These are phyloP conservation scores for Phytopythium litorale DNA, from an alignment of 352 stramenopile genomes.

Conservation along the genomic window DNA sequence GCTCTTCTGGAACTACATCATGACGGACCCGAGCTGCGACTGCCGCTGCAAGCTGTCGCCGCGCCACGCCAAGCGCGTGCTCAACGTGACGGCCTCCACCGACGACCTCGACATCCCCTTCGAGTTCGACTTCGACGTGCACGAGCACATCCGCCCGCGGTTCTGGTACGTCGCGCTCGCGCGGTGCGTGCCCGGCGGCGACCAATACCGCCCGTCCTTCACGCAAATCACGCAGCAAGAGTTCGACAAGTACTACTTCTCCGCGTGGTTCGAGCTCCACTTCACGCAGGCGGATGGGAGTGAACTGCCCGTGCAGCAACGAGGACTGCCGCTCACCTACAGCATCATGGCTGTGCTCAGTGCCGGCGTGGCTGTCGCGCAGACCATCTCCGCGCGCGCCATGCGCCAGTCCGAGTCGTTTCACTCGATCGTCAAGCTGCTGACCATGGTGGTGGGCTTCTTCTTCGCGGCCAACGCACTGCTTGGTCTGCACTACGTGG, in stretches of 20 bases:
- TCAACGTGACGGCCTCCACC: constrained; percentile 52
- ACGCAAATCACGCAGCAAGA: constrained; percentile 62
- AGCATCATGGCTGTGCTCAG: constrained; percentile 43
- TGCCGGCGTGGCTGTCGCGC: constrained; percentile 21
- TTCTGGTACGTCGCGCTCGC: constrained; percentile 76
- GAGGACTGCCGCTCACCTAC: constrained; percentile 56
- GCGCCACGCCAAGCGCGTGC: constrained; percentile 61
- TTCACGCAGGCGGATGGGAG: constrained; percentile 62
- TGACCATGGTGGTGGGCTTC: constrained; percentile 61
- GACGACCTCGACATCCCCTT: constrained; percentile 45
- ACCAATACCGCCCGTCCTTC: constrained; percentile 57
- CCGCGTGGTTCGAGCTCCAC: constrained; percentile 74
- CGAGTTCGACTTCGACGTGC: constrained; percentile 55
- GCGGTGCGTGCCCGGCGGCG: constrained; percentile 61
- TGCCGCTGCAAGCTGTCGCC: constrained; percentile 73
- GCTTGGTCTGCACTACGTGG: constrained; percentile 56
- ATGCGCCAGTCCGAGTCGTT: constrained; percentile 65
- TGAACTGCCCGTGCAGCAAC: constrained; percentile 65
- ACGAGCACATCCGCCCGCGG: constrained; percentile 57
- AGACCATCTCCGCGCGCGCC: constrained; percentile 39
- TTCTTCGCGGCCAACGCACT: constrained; percentile 59
- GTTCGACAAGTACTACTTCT: constrained; percentile 79
- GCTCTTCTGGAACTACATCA: constrained; percentile 79
- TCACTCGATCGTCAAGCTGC: constrained; percentile 71
- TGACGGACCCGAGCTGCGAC: constrained; percentile 49